A percentile compares a stretch with the other conserved stretches of the same genome.
phyloP scores from a whole-genome alignment of 2,329 filamentous ascomycete species.

The Chrysoporthe cubensis region DNA sequence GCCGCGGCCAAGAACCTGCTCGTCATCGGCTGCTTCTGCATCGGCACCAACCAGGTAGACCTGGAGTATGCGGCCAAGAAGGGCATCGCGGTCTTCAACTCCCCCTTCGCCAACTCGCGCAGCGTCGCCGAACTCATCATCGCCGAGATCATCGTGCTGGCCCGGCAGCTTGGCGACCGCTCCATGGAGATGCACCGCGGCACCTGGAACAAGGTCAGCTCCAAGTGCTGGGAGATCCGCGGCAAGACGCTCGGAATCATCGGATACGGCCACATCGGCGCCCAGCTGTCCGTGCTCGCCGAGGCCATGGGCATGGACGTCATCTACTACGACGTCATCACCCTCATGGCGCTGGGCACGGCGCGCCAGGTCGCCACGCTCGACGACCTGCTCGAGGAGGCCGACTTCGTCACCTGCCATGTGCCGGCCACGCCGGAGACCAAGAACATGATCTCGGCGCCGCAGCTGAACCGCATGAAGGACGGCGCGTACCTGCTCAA shows the following conservation, averaged over 20 bases:
- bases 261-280: conserved; percentile 96
- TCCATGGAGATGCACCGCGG: conserved; percentile 93
- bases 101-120: conserved; percentile 96
- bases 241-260: conserved; percentile 97
- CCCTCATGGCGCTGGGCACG: conserved; percentile 91
- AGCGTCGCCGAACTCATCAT: conserved; percentile 97
- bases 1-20: conserved; percentile 91
- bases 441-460: conserved; percentile 83
- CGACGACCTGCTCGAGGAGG: conserved; percentile 72
- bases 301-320: conserved; percentile 98
- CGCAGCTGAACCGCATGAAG: conserved; percentile 88
- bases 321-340: conserved; percentile 95
- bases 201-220: conserved; percentile 97
- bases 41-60: conserved; percentile 95
- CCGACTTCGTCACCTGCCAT: conserved; percentile 94
- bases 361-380: conserved; percentile 81
- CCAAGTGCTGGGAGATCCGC: conserved; percentile 96
- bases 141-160: conserved; percentile 87
- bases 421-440: conserved; percentile 94
- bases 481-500: conserved; percentile 93
- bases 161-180: conserved; percentile 89
- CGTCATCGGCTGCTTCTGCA: conserved; percentile 97
- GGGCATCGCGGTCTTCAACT: conserved; percentile 98
- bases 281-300: conserved; percentile 90
- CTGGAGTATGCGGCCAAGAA: conserved; percentile 79